Percentiles rank a stretch among this genome's conserved stretches.
phyloP scores from a whole-genome alignment of 176 grass and related monocot species.

The Cenchrus purpureus region DNA sequence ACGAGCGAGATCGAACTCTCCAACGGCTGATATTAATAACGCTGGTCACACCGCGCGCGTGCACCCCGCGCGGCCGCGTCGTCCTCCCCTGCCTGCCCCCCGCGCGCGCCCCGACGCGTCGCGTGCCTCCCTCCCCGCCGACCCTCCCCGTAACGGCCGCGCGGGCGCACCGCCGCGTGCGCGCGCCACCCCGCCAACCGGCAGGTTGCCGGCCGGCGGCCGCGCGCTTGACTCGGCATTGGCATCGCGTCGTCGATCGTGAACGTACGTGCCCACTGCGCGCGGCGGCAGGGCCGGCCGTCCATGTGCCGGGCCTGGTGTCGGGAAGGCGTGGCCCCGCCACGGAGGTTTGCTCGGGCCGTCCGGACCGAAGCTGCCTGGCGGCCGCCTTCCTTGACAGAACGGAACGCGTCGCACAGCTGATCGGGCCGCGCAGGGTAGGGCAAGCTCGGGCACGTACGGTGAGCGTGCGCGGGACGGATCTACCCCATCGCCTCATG shows the following conservation, averaged over 20 bases:
- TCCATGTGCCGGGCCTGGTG: not conserved
- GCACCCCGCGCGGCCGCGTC: not conserved
- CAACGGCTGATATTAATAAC: slow-evolving; percentile 10
- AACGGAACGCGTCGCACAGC: not conserved
- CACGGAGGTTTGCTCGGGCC: not conserved
- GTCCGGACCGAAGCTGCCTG: not conserved
- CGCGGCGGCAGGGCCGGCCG: not conserved
- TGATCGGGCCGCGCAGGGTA: not conserved
- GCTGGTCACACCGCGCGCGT: slow-evolving; percentile 42
- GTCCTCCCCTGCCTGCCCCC: not conserved
- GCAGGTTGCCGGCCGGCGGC: no score
- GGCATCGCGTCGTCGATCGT: not conserved
- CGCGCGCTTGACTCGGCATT: no score
- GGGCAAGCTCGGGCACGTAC: not conserved
- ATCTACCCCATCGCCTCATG: not conserved
- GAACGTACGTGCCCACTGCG: not conserved
- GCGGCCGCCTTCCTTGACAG: not conserved
- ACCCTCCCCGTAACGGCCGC: not conserved
- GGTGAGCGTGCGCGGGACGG: not conserved
- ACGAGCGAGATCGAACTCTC: not conserved
- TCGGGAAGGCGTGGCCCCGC: not conserved
- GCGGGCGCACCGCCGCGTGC: not conserved
- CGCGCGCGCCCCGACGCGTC: not conserved
- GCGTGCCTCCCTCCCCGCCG: not conserved
- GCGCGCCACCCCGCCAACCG: not conserved